A percentile compares a stretch with the other conserved stretches of the same genome.
Conservation (phyloP, 371 early-diverging fungal genomes). For the Rhizopus delemar region DNA sequence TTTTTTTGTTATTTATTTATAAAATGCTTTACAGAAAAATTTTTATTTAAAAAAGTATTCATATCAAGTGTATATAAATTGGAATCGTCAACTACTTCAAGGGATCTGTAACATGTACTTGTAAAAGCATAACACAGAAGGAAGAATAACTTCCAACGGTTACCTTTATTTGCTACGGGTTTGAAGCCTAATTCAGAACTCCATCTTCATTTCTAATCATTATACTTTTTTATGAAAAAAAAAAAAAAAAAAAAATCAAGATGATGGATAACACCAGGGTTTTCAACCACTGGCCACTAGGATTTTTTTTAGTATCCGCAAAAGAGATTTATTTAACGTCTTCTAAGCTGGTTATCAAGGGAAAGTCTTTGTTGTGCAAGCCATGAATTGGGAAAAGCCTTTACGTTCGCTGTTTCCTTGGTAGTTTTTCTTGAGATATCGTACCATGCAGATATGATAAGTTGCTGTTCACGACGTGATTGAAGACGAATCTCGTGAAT, state of each 20-base stretch:
- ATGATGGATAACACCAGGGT: too few relatives aligned
- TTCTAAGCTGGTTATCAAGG: slow-evolving; percentile 59
- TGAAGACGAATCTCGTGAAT: slow-evolving; percentile 58
- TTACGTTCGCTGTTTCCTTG: slow-evolving; percentile 47
- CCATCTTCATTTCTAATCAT: not conserved
- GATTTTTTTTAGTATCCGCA: too few relatives aligned
- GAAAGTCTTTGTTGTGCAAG: slow-evolving; percentile 68
- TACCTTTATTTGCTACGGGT: not conserved
- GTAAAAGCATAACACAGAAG: not conserved
- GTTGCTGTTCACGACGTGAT: slow-evolving; percentile 67
- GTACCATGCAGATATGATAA: slow-evolving; percentile 80
- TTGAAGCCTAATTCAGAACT: not conserved
- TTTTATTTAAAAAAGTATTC: not conserved
- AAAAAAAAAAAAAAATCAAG: not conserved
- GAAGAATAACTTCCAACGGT: not conserved
- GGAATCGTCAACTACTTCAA: not conserved
- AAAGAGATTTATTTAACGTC: slow-evolving; percentile 30
- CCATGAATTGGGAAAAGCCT: slow-evolving; percentile 67
- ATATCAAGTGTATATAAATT: slow-evolving; percentile 1
- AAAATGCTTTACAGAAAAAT: not conserved
- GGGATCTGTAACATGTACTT: not conserved
- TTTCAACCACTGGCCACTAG: too few relatives aligned
- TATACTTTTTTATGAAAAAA: not conserved
- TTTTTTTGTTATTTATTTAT: not conserved
- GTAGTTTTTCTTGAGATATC: slow-evolving; percentile 56